Conservation (phyloP, 148 eudicot genomes). For the Bassia scoparia region DNA sequence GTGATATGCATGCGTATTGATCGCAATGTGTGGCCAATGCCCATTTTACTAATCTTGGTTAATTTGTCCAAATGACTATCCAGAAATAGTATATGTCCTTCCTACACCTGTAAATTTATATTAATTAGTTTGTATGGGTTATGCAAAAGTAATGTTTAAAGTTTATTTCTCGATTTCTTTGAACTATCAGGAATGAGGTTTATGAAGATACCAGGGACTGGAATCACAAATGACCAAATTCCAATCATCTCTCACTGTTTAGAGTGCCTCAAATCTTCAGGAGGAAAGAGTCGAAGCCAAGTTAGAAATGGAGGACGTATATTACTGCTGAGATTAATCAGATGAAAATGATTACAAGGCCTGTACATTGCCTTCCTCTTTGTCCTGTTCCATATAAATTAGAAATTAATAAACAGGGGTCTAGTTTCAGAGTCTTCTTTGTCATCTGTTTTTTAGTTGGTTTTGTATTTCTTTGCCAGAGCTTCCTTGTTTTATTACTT, state of each 20-base stretch:
- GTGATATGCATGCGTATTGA: too few species aligned
- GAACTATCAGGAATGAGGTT: constrained; percentile 66
- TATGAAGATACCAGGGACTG: constrained; percentile 88
- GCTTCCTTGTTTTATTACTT: neutral
- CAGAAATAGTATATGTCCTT: too few species aligned
- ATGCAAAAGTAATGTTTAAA: too few species aligned
- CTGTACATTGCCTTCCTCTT: constrained; percentile 25
- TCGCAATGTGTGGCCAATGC: too few species aligned
- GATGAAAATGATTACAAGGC: constrained; percentile 64
- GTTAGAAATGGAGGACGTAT: constrained; percentile 52
- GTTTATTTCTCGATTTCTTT: neutral
- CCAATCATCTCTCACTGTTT: constrained; percentile 53
- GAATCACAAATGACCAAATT: constrained; percentile 74
- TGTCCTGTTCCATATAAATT: neutral
- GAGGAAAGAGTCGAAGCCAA: constrained; percentile 50
- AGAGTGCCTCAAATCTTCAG: constrained; percentile 46
- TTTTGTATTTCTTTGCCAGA: neutral
- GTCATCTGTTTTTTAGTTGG: neutral
- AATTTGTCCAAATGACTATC: too few species aligned
- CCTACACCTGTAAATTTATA: too few species aligned
- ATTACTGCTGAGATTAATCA: constrained; percentile 57
- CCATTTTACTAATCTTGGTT: too few species aligned
- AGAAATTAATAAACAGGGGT: neutral
- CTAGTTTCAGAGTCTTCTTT: neutral
- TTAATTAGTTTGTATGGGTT: too few species aligned